These are phyloP conservation scores for Rhododendron molle DNA, from an alignment of 148 eudicot species.

Conservation along the genomic window DNA sequence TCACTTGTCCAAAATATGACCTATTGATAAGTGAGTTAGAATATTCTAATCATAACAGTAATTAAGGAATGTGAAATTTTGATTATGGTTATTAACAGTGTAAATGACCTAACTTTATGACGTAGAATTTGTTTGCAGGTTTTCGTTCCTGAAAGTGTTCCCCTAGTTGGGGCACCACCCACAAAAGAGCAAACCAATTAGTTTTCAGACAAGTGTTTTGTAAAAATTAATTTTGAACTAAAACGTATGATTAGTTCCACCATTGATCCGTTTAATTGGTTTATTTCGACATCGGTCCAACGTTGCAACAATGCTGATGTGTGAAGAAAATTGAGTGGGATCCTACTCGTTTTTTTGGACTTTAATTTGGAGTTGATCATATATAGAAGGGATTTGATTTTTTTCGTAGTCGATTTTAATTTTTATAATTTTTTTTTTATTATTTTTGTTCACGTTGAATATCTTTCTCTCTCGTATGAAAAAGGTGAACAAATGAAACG, in stretches of 20 bases:
- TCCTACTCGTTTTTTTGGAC: background rate
- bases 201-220: background rate
- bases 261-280: background rate
- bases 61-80: background rate
- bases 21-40: background rate
- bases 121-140: background rate
- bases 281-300: background rate
- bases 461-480: background rate
- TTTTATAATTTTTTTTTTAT: no score
- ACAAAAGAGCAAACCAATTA: background rate
- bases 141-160: background rate
- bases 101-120: background rate
- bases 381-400: background rate
- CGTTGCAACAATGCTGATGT: background rate
- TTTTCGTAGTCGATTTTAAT: background rate
- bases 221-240: background rate
- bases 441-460: background rate
- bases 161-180: background rate
- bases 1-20: background rate
- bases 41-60: background rate
- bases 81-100: background rate
- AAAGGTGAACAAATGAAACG: background rate
- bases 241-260: background rate
- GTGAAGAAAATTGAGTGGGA: background rate
- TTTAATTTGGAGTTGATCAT: background rate